A percentile compares a stretch with the other conserved stretches of the same genome.
Conservation (phyloP, 495 filamentous ascomycete species). For the Neurospora hispaniola region DNA sequence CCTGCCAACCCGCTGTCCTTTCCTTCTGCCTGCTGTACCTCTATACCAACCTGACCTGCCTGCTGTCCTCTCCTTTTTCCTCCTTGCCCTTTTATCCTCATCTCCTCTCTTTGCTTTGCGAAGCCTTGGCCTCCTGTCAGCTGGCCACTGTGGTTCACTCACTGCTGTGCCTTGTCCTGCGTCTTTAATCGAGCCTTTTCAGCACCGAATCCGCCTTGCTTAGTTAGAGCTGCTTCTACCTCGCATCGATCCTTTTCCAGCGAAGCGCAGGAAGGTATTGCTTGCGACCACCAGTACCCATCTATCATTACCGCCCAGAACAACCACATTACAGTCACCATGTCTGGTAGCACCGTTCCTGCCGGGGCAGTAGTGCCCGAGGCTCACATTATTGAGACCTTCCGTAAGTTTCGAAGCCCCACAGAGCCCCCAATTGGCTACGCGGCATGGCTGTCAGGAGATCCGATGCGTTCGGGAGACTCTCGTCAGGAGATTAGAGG, state of each 20-base stretch:
- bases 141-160: background rate
- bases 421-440: slow-evolving; percentile 7
- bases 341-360: background rate
- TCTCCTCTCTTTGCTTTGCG: background rate
- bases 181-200: background rate
- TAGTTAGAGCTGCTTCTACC: background rate
- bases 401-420: slow-evolving; percentile 36
- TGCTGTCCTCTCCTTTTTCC: background rate
- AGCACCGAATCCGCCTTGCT: background rate
- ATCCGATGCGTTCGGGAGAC: background rate
- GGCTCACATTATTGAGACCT: slow-evolving; percentile 79
- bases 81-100: background rate
- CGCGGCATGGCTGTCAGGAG: background rate
- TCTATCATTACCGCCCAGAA: background rate
- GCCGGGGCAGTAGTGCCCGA: slow-evolving; percentile 61
- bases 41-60: background rate
- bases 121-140: background rate
- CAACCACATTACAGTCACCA: background rate
- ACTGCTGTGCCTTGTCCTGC: background rate
- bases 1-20: background rate
- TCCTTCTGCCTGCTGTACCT: background rate
- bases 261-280: background rate
- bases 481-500: background rate
- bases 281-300: background rate
- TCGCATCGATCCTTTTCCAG: background rate